phyloP scores from a whole-genome alignment of 2,329 filamentous ascomycete genomes.

The Pyrenophora teres region DNA sequence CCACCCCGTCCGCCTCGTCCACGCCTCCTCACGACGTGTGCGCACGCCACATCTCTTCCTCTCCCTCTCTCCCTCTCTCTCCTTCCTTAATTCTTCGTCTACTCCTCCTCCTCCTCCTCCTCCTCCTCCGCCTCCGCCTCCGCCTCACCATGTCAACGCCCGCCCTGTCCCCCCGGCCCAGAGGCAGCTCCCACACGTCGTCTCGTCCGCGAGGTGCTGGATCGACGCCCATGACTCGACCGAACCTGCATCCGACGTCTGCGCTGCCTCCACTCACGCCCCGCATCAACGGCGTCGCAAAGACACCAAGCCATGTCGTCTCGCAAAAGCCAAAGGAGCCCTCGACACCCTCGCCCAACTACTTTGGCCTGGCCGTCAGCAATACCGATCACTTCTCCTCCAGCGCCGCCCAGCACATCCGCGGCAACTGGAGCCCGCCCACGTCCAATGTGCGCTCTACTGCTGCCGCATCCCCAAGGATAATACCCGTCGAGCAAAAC shows the following conservation, averaged over 20 bases:
- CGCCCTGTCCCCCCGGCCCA: constrained; percentile 39
- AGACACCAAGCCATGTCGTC: constrained; percentile 36
- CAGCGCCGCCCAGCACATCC: constrained; percentile 61
- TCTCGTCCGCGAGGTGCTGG: constrained; percentile 29
- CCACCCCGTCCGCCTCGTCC: constrained; percentile 13
- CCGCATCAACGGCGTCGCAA: constrained; percentile 42
- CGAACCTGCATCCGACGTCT: constrained; percentile 31
- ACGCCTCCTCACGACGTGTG: constrained; percentile 18
- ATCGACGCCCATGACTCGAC: constrained; percentile 39
- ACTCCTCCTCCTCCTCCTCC: no score
- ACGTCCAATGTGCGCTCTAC: constrained; percentile 74
- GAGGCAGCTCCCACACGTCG: constrained; percentile 35
- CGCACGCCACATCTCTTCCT: constrained; percentile 1
- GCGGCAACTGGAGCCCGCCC: constrained; percentile 75
- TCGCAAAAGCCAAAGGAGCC: constrained; percentile 33
- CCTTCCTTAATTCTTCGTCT: no score
- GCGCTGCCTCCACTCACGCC: constrained; percentile 36
- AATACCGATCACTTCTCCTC: constrained; percentile 66
- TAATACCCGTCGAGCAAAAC: constrained; percentile 74
- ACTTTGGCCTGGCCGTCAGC: constrained; percentile 76
- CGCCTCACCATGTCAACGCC: constrained; percentile 43
- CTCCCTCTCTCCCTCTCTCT: no score
- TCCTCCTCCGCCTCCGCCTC: no score
- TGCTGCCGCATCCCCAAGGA: constrained; percentile 68
- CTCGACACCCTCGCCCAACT: constrained; percentile 71